These are phyloP conservation scores for Russula earlei DNA, from an alignment of 768 basidiomycete species.

Conservation along the genomic window DNA sequence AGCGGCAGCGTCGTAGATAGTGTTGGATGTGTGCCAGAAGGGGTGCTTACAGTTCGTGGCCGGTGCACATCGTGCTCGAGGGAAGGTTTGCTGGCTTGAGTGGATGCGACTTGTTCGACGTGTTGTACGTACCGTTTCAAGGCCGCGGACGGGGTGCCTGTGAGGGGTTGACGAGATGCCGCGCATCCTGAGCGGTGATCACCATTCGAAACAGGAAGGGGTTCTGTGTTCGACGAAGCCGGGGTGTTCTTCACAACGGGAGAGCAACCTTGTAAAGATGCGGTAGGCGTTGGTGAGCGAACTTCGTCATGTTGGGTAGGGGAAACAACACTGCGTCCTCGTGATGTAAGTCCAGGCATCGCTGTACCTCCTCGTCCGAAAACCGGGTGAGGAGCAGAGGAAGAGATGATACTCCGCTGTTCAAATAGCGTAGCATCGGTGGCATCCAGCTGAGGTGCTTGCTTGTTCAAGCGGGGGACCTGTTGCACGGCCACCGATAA, in stretches of 20 bases:
- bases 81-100: neutral
- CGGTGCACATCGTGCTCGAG: neutral
- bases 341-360: constrained; percentile 56
- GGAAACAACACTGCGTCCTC: constrained; percentile 12
- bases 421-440: constrained; percentile 59
- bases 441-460: constrained; percentile 61
- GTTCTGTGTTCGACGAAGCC: neutral
- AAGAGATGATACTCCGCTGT: constrained; percentile 40
- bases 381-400: constrained; percentile 52
- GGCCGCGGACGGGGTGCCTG: constrained; percentile 2
- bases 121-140: constrained; percentile 17
- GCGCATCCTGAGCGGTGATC: neutral
- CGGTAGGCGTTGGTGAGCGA: neutral
- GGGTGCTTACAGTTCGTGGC: constrained; percentile 22
- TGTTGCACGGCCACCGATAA: constrained; percentile 70
- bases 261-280: constrained; percentile 6
- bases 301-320: neutral
- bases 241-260: constrained; percentile 1
- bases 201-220: neutral
- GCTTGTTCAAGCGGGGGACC: constrained; percentile 67
- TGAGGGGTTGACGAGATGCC: neutral
- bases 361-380: constrained; percentile 70
- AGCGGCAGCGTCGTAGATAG: neutral
- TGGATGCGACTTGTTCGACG: constrained; percentile 5
- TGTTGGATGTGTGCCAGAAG: constrained; percentile 10